Evolutionary conservation across 2,329 filamentous ascomycete genomes (phyloP), one percentile per base, ranked within the genome.

Genomic region (Colletotrichum sp.): DNA sequence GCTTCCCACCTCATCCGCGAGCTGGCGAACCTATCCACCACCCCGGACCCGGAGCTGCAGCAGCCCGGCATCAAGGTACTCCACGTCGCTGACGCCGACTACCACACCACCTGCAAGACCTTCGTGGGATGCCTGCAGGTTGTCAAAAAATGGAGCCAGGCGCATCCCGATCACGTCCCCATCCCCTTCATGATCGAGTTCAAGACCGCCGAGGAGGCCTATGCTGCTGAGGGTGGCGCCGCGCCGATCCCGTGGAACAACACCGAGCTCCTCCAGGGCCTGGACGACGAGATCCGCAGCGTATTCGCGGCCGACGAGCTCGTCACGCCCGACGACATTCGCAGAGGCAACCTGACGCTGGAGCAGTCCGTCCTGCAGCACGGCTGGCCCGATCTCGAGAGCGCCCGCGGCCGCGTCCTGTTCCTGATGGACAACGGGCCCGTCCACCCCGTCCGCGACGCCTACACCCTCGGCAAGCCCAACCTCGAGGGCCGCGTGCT

Each of bases 371-470:
- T 90, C 2, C 80, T 89, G n/a, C 76, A 81, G 63, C 72, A 85
- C 69, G 88, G 88, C n/a, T 90, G 88, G 88, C 88, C 88, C 0
- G 84, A 84, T 15, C 82, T 90, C 3, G 82, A 86, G 4, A 83
- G 84, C 4, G 84, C 85, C 1, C 81, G 87, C 13, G 87, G 87
- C 6, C 84, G 85, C 34, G 84, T 90, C 78, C 83, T 89, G 75
- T 90, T 90, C 82, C 85, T 86, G 77, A 88, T 90, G 82, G 88
- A 90, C 79, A 89, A 90, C 78, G 85, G 86, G 32, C 85, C 86
- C 0, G 83, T 84, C 18, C 80, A 83, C 21, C 81, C 77, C 38
- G 81, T 85, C 5, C 84, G 86, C 48, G 80, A 83, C 30, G 78
- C 84, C n/a, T 89, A 89, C 79, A 82, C 79, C 16, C 78, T 73